phyloP scores from a whole-genome alignment of 1,284 basidiomycete species.

The Phenoliferia sp. region DNA sequence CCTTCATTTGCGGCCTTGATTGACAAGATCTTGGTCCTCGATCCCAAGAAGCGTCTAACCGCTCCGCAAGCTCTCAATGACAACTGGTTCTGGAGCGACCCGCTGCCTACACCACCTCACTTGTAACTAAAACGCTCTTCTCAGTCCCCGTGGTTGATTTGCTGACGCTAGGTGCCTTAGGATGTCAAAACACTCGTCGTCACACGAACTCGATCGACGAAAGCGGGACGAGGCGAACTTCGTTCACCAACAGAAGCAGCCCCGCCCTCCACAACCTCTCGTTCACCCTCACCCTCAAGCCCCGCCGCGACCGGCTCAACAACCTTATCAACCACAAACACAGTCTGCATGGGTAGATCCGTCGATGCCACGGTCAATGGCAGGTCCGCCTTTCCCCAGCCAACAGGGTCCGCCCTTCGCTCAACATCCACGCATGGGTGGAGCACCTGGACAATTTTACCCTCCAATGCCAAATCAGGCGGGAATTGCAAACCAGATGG shows the following conservation, averaged over 20 bases:
- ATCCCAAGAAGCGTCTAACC: conserved; percentile 51
- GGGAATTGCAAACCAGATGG: no score
- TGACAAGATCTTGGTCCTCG: conserved; percentile 48
- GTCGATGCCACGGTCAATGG: no score
- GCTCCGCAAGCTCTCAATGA: conserved; percentile 50
- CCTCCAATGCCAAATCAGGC: no score
- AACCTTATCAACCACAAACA: no score
- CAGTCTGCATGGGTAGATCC: no score
- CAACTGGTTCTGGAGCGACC: conserved; percentile 63
- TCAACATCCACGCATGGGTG: no score
- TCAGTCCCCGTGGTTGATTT: not conserved
- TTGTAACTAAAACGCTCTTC: conserved; percentile 15
- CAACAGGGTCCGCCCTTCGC: no score
- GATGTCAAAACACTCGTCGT: conserved; percentile 68
- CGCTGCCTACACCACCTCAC: conserved; percentile 19
- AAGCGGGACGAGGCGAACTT: conserved; percentile 48
- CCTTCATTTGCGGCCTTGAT: conserved; percentile 43
- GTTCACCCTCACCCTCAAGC: not conserved
- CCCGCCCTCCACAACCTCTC: not conserved
- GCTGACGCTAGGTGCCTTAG: conserved; percentile 43
- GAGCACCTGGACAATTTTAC: no score
- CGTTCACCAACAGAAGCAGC: not conserved
- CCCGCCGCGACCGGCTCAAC: no score
- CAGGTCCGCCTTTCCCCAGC: no score
- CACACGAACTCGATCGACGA: conserved; percentile 77